These are phyloP conservation scores for Neobulgaria alba DNA, from an alignment of 2,329 filamentous ascomycete genomes.

Conservation along the genomic window DNA sequence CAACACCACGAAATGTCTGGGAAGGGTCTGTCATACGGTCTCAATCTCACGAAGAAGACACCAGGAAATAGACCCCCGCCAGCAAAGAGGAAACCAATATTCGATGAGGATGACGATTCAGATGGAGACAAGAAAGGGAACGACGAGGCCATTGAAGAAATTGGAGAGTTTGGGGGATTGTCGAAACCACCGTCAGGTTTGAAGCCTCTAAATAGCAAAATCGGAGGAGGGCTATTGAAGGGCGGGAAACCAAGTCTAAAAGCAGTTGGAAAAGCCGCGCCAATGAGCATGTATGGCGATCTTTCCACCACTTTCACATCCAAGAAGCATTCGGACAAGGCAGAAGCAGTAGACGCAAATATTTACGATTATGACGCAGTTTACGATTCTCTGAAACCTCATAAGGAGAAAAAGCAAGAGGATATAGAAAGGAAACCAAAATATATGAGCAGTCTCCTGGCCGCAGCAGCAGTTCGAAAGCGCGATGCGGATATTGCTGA, in stretches of 20 bases:
- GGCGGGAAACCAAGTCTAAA: slow-evolving; percentile 18
- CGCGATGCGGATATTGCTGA: slow-evolving; percentile 70
- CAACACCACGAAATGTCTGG: slow-evolving; percentile 23
- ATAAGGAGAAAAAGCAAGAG: slow-evolving; percentile 46
- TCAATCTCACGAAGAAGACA: slow-evolving; percentile 53
- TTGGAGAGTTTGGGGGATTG: slow-evolving; percentile 52
- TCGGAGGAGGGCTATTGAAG: slow-evolving; percentile 26
- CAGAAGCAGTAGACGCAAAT: slow-evolving; percentile 58
- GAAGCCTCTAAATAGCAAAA: slow-evolving; percentile 27
- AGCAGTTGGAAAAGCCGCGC: slow-evolving; percentile 32
- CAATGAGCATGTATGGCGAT: slow-evolving; percentile 49
- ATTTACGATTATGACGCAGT: slow-evolving; percentile 83
- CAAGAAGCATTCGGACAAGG: slow-evolving; percentile 54
- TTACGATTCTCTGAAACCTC: slow-evolving; percentile 67
- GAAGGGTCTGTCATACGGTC: slow-evolving; percentile 44
- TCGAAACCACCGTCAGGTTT: slow-evolving; percentile 29
- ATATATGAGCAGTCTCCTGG: slow-evolving; percentile 68
- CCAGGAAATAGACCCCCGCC: slow-evolving; percentile 38
- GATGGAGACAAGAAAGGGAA: slow-evolving; percentile 39
- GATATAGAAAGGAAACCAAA: slow-evolving; percentile 58
- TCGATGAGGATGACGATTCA: slow-evolving; percentile 50
- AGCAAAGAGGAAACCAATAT: slow-evolving; percentile 45
- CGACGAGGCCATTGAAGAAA: slow-evolving; percentile 41
- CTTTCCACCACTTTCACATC: slow-evolving; percentile 57
- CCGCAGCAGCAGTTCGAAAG: slow-evolving; percentile 67